phyloP scores from a whole-genome alignment of 257 asterid species.

The Ophiorrhiza pumila region DNA sequence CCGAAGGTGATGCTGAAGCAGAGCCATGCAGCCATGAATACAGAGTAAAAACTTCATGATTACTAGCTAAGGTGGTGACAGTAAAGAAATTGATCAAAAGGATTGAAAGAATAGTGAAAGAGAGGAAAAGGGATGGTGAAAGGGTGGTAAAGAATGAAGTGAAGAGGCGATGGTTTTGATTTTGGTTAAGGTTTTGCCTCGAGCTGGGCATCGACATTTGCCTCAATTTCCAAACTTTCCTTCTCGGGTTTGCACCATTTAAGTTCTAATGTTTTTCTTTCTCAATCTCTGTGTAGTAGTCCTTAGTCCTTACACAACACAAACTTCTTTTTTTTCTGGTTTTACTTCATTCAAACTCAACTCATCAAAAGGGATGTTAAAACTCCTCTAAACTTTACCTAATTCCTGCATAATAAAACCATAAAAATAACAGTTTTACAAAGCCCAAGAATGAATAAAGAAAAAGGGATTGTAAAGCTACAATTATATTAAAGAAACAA shows the following conservation, averaged over 20 bases:
- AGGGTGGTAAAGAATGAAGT: conserved; percentile 8
- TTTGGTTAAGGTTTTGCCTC: conserved; percentile 24
- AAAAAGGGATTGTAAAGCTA: conserved; percentile 10
- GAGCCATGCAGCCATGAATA: conserved; percentile 32
- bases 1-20: conserved; percentile 20
- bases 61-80: conserved; percentile 10
- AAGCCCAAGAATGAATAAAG: conserved; percentile 10
- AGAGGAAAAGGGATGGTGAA: conserved; percentile 22
- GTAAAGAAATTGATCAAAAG: conserved; percentile 15
- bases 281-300: conserved; percentile 13
- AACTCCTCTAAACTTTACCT: neutral
- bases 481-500: conserved; percentile 5
- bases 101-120: conserved; percentile 22
- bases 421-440: neutral
- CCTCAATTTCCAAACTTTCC: conserved; percentile 51
- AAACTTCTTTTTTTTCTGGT: neutral
- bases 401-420: neutral
- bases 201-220: conserved; percentile 44
- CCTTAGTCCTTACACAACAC: neutral
- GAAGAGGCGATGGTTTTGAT: conserved; percentile 1
- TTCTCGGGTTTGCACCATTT: conserved; percentile 50
- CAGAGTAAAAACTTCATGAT: conserved; percentile 26
- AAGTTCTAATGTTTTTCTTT: conserved; percentile 25
- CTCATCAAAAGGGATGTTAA: neutral
- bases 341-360: conserved; percentile 32